Conservation (phyloP, 805 yeast genomes). For the Suhomyces tanzawaensis region DNA sequence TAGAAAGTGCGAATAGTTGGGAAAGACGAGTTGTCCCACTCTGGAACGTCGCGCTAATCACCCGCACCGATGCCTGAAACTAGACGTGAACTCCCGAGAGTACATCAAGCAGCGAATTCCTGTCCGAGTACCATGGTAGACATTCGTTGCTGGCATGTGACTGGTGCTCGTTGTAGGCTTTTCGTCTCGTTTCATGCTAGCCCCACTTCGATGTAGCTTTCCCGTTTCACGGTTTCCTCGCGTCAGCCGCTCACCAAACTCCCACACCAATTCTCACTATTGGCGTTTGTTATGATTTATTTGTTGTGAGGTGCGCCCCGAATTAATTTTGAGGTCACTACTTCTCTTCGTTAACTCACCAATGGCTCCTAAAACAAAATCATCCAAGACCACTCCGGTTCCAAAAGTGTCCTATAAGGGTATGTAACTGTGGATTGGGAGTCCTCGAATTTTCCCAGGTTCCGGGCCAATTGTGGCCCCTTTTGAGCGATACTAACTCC, state of each 20-base stretch:
- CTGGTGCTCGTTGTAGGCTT: no score
- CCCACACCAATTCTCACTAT: not conserved
- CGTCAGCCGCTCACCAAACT: not conserved
- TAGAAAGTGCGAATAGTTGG: no score
- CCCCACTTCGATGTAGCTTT: no score
- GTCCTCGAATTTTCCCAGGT: not conserved
- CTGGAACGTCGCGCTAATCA: no score
- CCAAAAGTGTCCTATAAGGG: conserved; percentile 47
- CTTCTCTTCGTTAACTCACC: not conserved
- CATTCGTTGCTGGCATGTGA: no score
- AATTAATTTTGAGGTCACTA: conserved; percentile 1
- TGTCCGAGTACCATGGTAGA: no score
- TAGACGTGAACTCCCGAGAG: no score
- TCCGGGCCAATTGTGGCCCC: no score
- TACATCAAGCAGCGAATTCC: no score
- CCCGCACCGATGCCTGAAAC: no score
- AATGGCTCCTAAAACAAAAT: conserved; percentile 35
- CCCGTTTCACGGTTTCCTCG: not conserved
- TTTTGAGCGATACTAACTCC: conserved; percentile 14
- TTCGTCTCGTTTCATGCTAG: no score
- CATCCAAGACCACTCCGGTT: conserved; percentile 15
- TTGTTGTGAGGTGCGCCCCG: conserved; percentile 7
- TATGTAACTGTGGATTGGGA: conserved; percentile 23
- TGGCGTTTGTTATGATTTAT: conserved; percentile 6
- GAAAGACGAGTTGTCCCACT: no score